A percentile compares a stretch with the other conserved stretches of the same genome.
Conservation (phyloP, 2,329 filamentous ascomycete genomes). For the Calonectria henricotiae region DNA sequence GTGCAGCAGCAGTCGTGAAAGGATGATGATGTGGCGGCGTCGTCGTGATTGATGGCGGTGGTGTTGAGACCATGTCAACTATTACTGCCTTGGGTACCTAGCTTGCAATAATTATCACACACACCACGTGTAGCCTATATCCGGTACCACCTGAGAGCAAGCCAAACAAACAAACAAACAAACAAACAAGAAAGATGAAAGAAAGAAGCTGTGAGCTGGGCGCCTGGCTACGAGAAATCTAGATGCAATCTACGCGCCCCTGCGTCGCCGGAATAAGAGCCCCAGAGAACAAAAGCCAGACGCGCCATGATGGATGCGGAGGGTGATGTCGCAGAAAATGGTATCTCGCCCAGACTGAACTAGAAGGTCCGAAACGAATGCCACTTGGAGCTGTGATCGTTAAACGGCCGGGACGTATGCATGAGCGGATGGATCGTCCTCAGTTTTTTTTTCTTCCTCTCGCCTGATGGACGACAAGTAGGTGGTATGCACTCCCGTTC, state of each 20-base stretch:
- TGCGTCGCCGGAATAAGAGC: constrained; percentile 18
- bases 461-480: not conserved
- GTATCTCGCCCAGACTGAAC: constrained; percentile 1
- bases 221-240: not conserved
- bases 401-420: constrained; percentile 7
- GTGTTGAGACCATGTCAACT: constrained; percentile 19
- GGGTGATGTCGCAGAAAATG: constrained; percentile 12
- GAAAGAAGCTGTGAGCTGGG: not conserved
- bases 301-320: constrained; percentile 19
- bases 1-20: constrained; percentile 17
- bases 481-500: constrained; percentile 25
- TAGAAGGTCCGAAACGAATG: constrained; percentile 19
- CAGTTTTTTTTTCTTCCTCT: not conserved
- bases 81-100: constrained; percentile 9
- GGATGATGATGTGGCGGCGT: constrained; percentile 19
- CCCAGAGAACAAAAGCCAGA: constrained; percentile 12
- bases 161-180: not conserved
- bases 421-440: constrained; percentile 21
- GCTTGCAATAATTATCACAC: constrained; percentile 22
- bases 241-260: constrained; percentile 1
- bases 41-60: constrained; percentile 21
- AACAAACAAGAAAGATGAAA: not conserved
- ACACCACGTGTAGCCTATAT: constrained; percentile 16
- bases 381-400: constrained; percentile 7
- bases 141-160: not conserved